A percentile compares a stretch with the other conserved stretches of the same genome.
Evolutionary conservation across 2,329 filamentous ascomycete genomes (phyloP).

Genomic region (Stachybotrys echinatus): DNA sequence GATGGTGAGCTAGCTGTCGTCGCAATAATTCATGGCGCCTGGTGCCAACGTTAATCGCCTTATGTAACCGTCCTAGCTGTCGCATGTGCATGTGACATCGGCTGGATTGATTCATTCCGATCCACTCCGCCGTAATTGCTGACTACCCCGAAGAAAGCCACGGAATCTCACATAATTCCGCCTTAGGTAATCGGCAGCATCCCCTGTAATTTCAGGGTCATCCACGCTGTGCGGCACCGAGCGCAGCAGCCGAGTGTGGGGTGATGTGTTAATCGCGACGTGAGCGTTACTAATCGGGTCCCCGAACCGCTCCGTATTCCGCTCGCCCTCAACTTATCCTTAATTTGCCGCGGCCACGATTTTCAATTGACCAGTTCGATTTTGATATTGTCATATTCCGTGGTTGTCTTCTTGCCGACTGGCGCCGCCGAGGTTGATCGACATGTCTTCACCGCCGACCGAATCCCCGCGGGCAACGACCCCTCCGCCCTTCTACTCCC

Average conservation of each 20-base stretch:
- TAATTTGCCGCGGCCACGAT: neutral
- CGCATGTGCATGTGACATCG: neutral
- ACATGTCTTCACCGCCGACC: conserved; percentile 9
- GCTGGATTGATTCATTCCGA: too few species aligned
- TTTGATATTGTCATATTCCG: too few species aligned
- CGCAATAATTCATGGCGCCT: neutral
- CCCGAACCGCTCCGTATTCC: neutral
- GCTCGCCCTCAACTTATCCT: neutral
- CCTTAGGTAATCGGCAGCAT: neutral
- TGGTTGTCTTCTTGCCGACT: too few species aligned
- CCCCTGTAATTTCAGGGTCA: neutral
- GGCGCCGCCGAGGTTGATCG: neutral
- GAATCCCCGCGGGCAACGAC: conserved; percentile 10
- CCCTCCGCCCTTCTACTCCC: conserved; percentile 44
- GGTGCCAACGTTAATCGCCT: too few species aligned
- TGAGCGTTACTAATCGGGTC: neutral
- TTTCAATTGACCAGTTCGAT: neutral
- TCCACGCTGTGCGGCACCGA: neutral
- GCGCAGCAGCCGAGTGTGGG: neutral
- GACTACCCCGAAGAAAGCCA: too few species aligned
- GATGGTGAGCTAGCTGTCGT: neutral
- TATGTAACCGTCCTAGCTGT: neutral
- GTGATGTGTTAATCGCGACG: neutral
- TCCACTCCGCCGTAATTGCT: too few species aligned
- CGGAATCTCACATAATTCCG: neutral